Evolutionary conservation across 768 basidiomycete genomes (phyloP).

Genomic region (Dacryopinax spathularia): DNA sequence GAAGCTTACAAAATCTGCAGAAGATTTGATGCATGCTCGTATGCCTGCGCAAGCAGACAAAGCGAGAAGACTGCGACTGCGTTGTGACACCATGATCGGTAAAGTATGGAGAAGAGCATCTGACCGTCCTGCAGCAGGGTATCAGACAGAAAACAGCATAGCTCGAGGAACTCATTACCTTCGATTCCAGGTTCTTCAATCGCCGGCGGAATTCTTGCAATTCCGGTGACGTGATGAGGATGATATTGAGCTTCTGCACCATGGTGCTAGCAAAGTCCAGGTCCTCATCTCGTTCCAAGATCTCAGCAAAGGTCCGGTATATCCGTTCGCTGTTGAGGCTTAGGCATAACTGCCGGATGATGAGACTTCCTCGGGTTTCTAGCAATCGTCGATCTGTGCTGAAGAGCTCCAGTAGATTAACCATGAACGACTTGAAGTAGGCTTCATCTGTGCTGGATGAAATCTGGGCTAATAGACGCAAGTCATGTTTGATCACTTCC

Average conservation of each 20-base stretch:
- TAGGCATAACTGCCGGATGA: slow-evolving; percentile 86
- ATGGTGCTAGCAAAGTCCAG: slow-evolving; percentile 96
- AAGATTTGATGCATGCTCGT: slow-evolving; percentile 94
- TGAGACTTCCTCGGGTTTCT: slow-evolving; percentile 84
- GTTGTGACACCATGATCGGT: slow-evolving; percentile 97
- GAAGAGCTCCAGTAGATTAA: slow-evolving; percentile 84
- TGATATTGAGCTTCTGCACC: slow-evolving; percentile 93
- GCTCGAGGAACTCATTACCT: slow-evolving; percentile 34
- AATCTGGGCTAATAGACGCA: slow-evolving; percentile 92
- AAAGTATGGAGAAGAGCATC: slow-evolving; percentile 82
- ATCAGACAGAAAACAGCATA: background rate
- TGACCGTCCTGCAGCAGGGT: slow-evolving; percentile 69
- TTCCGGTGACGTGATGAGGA: slow-evolving; percentile 91
- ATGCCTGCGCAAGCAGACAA: slow-evolving; percentile 92
- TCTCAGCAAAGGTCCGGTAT: slow-evolving; percentile 90
- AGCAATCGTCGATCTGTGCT: slow-evolving; percentile 83
- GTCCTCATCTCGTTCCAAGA: slow-evolving; percentile 98
- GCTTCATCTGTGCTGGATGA: slow-evolving; percentile 89
- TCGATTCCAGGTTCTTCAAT: slow-evolving; percentile 82
- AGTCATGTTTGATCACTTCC: slow-evolving; percentile 92
- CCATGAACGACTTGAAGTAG: slow-evolving; percentile 93
- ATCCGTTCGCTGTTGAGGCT: slow-evolving; percentile 92
- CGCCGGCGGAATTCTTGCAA: slow-evolving; percentile 87
- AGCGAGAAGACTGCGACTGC: slow-evolving; percentile 93
- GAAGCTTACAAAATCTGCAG: slow-evolving; percentile 76